These are phyloP conservation scores for Agrostemma githago DNA, from an alignment of 148 eudicot genomes.

Conservation along the genomic window DNA sequence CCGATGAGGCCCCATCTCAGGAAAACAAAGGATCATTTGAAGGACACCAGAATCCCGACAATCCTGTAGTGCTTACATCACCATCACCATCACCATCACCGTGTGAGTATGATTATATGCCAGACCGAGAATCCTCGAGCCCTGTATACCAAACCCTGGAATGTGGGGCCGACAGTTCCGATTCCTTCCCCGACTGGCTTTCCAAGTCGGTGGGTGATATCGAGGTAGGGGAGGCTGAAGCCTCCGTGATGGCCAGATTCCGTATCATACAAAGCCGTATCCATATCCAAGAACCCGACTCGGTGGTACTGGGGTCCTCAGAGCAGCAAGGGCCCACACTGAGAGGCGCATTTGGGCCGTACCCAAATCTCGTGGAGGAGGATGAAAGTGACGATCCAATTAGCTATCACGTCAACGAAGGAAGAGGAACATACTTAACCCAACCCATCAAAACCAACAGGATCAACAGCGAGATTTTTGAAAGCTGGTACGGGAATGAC, in stretches of 20 bases:
- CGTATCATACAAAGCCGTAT: slow-evolving; percentile 49
- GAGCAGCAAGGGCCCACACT: slow-evolving; percentile 12
- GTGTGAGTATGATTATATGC: slow-evolving; percentile 18
- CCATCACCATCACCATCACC: slow-evolving; percentile 27
- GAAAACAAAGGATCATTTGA: slow-evolving; percentile 10
- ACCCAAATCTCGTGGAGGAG: slow-evolving; percentile 18
- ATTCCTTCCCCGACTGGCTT: slow-evolving; percentile 5
- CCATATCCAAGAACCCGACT: slow-evolving; percentile 28
- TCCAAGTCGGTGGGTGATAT: slow-evolving; percentile 28
- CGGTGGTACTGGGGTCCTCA: slow-evolving; percentile 14
- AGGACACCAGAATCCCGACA: background rate
- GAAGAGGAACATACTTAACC: slow-evolving; percentile 19
- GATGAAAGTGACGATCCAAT: slow-evolving; percentile 24
- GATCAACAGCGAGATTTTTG: slow-evolving; percentile 29
- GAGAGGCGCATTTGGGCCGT: slow-evolving; percentile 29
- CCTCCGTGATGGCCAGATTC: slow-evolving; percentile 66
- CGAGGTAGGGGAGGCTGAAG: slow-evolving; percentile 46
- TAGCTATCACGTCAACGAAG: slow-evolving; percentile 13
- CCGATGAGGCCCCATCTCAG: slow-evolving; percentile 20
- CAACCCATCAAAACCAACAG: slow-evolving; percentile 15
- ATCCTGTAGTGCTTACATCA: slow-evolving; percentile 37
- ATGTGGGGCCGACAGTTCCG: slow-evolving; percentile 20
- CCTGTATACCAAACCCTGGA: slow-evolving; percentile 30
- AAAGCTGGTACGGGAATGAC: slow-evolving; percentile 49
- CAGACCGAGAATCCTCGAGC: slow-evolving; percentile 2